Evolutionary conservation across 306 rosid genomes (phyloP), one percentile per base, ranked within the genome.

Genomic region (Leucaena leucocephala): DNA sequence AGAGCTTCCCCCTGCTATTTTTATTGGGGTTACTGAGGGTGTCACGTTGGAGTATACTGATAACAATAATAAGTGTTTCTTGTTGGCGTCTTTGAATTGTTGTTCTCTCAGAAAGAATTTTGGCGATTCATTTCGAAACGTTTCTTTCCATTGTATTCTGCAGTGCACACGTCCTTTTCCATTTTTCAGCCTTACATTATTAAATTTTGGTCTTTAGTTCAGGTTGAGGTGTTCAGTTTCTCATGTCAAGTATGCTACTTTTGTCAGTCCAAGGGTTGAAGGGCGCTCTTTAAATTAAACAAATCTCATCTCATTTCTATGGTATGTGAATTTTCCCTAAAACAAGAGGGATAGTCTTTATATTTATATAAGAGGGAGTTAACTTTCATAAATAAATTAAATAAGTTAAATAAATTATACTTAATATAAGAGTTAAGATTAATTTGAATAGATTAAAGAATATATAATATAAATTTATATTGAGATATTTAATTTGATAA

Each of bases 11-110:
- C 79, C 82, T 22, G 9, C 59, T 79, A 75, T 81, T 80, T 76
- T 44, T 8, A 52, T 33, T 40, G 72, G 78, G 79, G 75, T 81
- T 80, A 75, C 27, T 27, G 69, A 80, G 66, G 63, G 49, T 82
- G 77, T 82, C 86, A 39, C 52, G 81, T 82, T 66, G 78, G 62
- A 68, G 74, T 68, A 70, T 71, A 72, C 78, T n/a, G 81, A 83
- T 76, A 75, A 81, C 34, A 55, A 55, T n/a, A 58, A 58, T 58
- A 21, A 64, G 62, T 64, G 46, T 52, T 44, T 33, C 55, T n/a
- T 5, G 16, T 65, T 72, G 45, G 15, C 45, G 61, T 67, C 55
- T 72, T 44, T 8, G 59, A 64, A 40, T 21, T 43, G 17, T 76
- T 59, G 39, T 67, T 36, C 27, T 58, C 10, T 0, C 8, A 8